These are phyloP conservation scores for Aspergillus olivimuriae DNA, from an alignment of 495 filamentous ascomycete species.

Conservation along the genomic window DNA sequence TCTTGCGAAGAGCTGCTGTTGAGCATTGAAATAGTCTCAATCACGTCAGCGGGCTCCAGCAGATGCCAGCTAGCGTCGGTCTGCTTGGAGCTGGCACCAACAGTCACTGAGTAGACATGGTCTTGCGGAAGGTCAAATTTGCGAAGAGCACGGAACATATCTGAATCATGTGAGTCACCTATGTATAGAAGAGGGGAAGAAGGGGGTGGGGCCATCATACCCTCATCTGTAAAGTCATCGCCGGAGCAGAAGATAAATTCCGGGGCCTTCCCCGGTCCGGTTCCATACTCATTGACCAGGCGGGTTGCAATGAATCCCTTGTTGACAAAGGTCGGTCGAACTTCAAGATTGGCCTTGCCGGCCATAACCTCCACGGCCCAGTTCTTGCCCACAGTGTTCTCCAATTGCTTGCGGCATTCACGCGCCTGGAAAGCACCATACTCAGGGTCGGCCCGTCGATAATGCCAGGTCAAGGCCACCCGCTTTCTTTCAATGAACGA, in stretches of 20 bases:
- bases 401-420: conserved; percentile 70
- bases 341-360: conserved; percentile 92
- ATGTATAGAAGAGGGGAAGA: background rate
- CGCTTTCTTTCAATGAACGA: conserved; percentile 90
- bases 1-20: conserved; percentile 39
- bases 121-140: conserved; percentile 48
- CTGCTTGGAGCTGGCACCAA: conserved; percentile 79
- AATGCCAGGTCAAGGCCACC: conserved; percentile 94
- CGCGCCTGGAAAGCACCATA: conserved; percentile 67
- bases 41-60: conserved; percentile 78
- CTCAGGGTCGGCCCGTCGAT: conserved; percentile 81
- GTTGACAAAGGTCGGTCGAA: conserved; percentile 93
- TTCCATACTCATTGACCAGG: conserved; percentile 60
- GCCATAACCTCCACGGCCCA: conserved; percentile 93
- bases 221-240: conserved; percentile 97
- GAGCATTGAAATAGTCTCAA: conserved; percentile 69
- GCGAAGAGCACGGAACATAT: conserved; percentile 62
- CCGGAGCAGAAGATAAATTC: conserved; percentile 86
- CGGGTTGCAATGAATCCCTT: conserved; percentile 88
- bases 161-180: conserved; percentile 17
- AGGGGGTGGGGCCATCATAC: conserved; percentile 39
- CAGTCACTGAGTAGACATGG: conserved; percentile 78
- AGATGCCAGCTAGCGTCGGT: conserved; percentile 85
- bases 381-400: conserved; percentile 62
- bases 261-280: conserved; percentile 44